Evolutionary conservation across 2,329 filamentous ascomycete genomes (phyloP), one percentile per base, ranked within the genome.

Genomic region (Phialophora verrucosa): DNA sequence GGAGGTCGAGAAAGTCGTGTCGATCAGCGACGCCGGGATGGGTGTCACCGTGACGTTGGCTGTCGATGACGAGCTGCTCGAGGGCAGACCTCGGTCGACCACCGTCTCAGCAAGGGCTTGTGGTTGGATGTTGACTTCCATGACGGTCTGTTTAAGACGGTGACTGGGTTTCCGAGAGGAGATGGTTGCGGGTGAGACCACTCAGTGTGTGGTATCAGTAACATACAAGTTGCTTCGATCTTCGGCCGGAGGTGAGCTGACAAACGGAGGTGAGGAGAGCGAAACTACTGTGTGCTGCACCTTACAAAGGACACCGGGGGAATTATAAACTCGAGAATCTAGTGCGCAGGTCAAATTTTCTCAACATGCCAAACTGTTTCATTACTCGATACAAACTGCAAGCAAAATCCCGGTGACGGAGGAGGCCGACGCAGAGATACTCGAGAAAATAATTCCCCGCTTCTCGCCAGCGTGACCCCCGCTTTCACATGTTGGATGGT

Each of bases 1-100:
- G 66, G 83, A 82, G 51, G 83, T 83, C 59, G 82, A 82, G 76
- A 87, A 87, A 11, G 82, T 83, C 4, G 77, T 70, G 74, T 87
- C 83, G 68, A 87, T 87, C 54, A 83, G 70, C 25, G 81, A 77
- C 32, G 80, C 75, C 27, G 83, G 77, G 49, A 86, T 76, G 27
- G 74, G 68, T 50, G 62, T 63, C n/a, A 66, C 62, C 12, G 53
- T 68, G 17, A 70, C 62, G 27, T 61, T 61, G 12, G 69, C 60
- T 14, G 63, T 67, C n/a, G 65, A 60, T 3, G 57, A 56, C 6
- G 62, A 53, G 42, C 42, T 51, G 42, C 42, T 51, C n/a, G 63
- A 58, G 8, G 56, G 53, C 3, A 63, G 14, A 27, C 25, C 23
- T 23, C 54, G 60, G 55, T 69, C 65, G 42, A 69, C 56, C 1